Percentiles rank a stretch among this genome's conserved stretches.
phyloP scores from a whole-genome alignment of 1,284 basidiomycete genomes.

The Heterobasidion annosum region DNA sequence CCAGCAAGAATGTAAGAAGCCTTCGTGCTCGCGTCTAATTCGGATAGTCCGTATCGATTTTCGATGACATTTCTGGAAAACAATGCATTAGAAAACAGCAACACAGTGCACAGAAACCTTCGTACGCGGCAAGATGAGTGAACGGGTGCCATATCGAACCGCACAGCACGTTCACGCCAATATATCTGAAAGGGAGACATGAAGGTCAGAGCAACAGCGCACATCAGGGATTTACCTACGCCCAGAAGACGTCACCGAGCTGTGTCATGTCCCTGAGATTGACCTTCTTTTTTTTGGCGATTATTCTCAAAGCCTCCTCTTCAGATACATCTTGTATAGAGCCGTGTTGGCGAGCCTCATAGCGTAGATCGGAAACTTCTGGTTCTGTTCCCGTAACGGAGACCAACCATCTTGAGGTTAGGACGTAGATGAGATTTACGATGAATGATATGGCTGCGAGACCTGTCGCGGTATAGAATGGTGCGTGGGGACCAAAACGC shows the following conservation, averaged over 20 bases:
- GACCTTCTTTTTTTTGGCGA: slow-evolving; percentile 56
- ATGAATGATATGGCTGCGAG: slow-evolving; percentile 57
- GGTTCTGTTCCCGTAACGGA: slow-evolving; percentile 49
- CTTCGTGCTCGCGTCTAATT: slow-evolving; percentile 49
- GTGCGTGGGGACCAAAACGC: slow-evolving; percentile 56
- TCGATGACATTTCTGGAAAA: slow-evolving; percentile 62
- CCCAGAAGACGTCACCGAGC: slow-evolving; percentile 76
- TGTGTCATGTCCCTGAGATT: slow-evolving; percentile 49
- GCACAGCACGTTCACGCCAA: slow-evolving; percentile 62
- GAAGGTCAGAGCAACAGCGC: slow-evolving; percentile 1
- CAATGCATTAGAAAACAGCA: not conserved
- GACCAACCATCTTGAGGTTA: slow-evolving; percentile 53
- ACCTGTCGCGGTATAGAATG: slow-evolving; percentile 62
- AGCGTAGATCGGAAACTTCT: slow-evolving; percentile 50
- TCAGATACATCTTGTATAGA: slow-evolving; percentile 39
- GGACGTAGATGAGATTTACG: slow-evolving; percentile 61
- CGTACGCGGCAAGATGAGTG: slow-evolving; percentile 66
- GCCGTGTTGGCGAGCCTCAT: slow-evolving; percentile 37
- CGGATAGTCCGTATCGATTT: slow-evolving; percentile 52
- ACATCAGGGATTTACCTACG: slow-evolving; percentile 32
- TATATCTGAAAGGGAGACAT: slow-evolving; percentile 36
- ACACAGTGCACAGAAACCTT: slow-evolving; percentile 4
- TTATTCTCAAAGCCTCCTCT: slow-evolving; percentile 53
- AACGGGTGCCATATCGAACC: slow-evolving; percentile 78
- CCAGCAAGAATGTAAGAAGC: slow-evolving; percentile 72